These are phyloP conservation scores for Lasiodiplodia hormozganensis DNA, from an alignment of 2,329 filamentous ascomycete species.

Conservation along the genomic window DNA sequence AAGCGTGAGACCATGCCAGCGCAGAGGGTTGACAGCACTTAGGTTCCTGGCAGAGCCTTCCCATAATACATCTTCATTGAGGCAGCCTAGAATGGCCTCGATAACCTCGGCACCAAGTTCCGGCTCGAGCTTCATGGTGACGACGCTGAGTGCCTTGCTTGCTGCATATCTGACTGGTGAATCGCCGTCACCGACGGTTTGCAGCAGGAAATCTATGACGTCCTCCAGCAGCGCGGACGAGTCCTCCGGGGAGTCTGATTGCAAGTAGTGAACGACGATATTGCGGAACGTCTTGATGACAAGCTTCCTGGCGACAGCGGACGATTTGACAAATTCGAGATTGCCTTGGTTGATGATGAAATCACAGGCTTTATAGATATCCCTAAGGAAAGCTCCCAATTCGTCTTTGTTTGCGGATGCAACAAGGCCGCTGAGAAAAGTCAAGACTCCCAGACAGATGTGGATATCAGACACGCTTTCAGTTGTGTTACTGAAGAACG, in stretches of 20 bases:
- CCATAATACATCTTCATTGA: conserved; percentile 68
- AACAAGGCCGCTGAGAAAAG: conserved; percentile 78
- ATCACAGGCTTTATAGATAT: conserved; percentile 71
- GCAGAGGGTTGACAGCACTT: conserved; percentile 77
- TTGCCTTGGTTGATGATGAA: conserved; percentile 62
- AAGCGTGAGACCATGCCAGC: conserved; percentile 92
- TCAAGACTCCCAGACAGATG: conserved; percentile 77
- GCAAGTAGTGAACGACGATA: conserved; percentile 70
- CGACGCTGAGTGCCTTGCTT: conserved; percentile 88
- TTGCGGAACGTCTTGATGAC: conserved; percentile 85
- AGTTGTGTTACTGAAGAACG: conserved; percentile 59
- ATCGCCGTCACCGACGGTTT: conserved; percentile 82
- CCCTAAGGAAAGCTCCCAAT: conserved; percentile 69
- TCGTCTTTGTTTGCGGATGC: conserved; percentile 75
- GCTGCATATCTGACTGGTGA: conserved; percentile 89
- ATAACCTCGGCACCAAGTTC: conserved; percentile 88
- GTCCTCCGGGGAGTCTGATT: conserved; percentile 44
- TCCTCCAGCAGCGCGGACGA: conserved; percentile 67
- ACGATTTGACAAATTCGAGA: conserved; percentile 66
- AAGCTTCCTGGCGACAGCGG: conserved; percentile 81
- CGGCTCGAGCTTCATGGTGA: conserved; percentile 78
- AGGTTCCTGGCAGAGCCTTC: conserved; percentile 66
- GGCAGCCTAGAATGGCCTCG: conserved; percentile 77
- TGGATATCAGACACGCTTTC: conserved; percentile 65
- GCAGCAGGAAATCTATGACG: conserved; percentile 81